Conservation (phyloP, 371 early-diverging fungal species). For the Lichtheimia hyalospora region DNA sequence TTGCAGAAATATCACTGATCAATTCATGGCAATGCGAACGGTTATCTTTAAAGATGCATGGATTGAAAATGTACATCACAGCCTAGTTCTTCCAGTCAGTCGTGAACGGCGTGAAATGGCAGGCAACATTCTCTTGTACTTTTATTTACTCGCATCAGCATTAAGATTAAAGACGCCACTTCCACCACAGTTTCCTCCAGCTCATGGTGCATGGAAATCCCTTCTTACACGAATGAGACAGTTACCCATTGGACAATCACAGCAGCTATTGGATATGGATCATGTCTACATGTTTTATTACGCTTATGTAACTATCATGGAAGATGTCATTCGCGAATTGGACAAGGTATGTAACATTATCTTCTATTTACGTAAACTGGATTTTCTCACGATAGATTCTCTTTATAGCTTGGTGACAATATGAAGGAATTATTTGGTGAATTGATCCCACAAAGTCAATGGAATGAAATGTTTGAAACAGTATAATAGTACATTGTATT, state of each 20-base stretch:
- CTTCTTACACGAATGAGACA: slow-evolving; percentile 49
- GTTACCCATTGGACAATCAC: slow-evolving; percentile 50
- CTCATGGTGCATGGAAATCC: slow-evolving; percentile 47
- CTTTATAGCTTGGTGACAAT: slow-evolving; percentile 9
- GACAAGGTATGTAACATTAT: slow-evolving; percentile 39
- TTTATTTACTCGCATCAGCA: slow-evolving; percentile 81
- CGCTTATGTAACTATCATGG: slow-evolving; percentile 78
- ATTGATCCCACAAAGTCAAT: slow-evolving; percentile 43
- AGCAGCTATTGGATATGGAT: slow-evolving; percentile 49
- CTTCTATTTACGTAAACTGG: too few species aligned
- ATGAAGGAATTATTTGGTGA: slow-evolving; percentile 48
- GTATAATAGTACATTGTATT: not conserved
- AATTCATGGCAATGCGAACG: slow-evolving; percentile 69
- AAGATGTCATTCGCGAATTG: slow-evolving; percentile 80
- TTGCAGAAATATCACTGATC: slow-evolving; percentile 76
- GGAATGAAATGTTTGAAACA: slow-evolving; percentile 35
- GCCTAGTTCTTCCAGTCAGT: slow-evolving; percentile 59
- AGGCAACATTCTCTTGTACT: slow-evolving; percentile 71
- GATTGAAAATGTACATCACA: slow-evolving; percentile 50
- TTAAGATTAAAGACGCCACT: slow-evolving; percentile 79
- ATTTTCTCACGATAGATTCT: not conserved
- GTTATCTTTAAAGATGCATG: slow-evolving; percentile 66
- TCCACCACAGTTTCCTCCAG: slow-evolving; percentile 81
- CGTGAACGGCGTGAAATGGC: slow-evolving; percentile 68
- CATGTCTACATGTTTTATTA: slow-evolving; percentile 76